Evolutionary conservation across 768 basidiomycete genomes (phyloP).

Genomic region (Tylopilus rubrobrunneus): DNA sequence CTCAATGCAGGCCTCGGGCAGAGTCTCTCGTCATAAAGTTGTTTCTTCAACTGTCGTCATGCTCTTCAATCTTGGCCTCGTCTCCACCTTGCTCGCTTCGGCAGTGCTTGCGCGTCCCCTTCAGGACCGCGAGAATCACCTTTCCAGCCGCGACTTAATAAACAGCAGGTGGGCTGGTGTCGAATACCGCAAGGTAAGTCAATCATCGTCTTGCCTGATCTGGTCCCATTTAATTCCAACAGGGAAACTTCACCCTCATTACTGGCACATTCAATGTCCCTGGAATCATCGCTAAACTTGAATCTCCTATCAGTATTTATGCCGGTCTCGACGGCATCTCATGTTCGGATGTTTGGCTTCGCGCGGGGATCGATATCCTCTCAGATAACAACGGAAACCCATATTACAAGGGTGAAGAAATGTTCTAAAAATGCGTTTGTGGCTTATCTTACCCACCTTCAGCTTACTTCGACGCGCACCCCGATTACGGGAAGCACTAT

Average conservation of each 20-base stretch:
- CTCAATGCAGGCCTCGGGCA: too few relatives aligned
- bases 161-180: neutral
- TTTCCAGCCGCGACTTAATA: neutral
- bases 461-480: conserved; percentile 15
- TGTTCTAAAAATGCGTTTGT: too few relatives aligned
- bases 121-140: neutral
- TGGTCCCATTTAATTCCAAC: too few relatives aligned
- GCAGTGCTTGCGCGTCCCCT: neutral
- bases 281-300: neutral
- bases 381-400: neutral
- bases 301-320: neutral
- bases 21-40: too few relatives aligned
- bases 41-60: too few relatives aligned
- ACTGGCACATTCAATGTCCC: conserved; percentile 2
- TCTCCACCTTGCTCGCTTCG: neutral
- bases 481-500: neutral
- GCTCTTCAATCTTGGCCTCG: too few relatives aligned
- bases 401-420: conserved; percentile 1
- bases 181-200: too few relatives aligned
- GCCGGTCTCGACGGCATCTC: conserved; percentile 9
- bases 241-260: conserved; percentile 5
- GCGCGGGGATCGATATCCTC: conserved; percentile 1
- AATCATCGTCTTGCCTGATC: too few relatives aligned
- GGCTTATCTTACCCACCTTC: neutral
- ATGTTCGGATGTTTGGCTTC: neutral